Percentiles rank a stretch among this genome's conserved stretches.
Conservation (phyloP, 768 basidiomycete genomes). For the Lentinula raphanica region DNA sequence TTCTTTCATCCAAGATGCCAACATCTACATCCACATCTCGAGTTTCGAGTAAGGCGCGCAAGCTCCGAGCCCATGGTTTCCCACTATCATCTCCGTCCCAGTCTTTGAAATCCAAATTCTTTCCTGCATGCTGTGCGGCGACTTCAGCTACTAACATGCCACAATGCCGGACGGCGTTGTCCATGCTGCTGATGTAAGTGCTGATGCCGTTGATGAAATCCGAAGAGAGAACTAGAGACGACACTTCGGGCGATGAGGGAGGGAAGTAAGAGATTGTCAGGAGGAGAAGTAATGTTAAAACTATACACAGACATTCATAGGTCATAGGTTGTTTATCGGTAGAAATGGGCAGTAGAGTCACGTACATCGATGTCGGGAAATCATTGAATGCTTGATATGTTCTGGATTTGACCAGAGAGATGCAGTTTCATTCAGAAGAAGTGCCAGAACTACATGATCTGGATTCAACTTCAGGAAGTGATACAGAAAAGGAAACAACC, state of each 20-base stretch:
- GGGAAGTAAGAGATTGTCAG: conserved; percentile 59
- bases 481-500: conserved; percentile 14
- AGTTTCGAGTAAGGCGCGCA: conserved; percentile 48
- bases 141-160: conserved; percentile 93
- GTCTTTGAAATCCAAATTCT: conserved; percentile 69
- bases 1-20: conserved; percentile 14
- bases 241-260: conserved; percentile 37
- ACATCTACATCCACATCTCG: conserved; percentile 49
- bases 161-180: conserved; percentile 70
- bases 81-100: conserved; percentile 79
- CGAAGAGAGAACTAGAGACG: conserved; percentile 46
- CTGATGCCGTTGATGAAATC: conserved; percentile 66
- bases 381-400: conserved; percentile 74
- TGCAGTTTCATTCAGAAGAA: conserved; percentile 44
- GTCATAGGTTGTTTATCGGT: background rate
- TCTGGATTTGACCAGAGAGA: conserved; percentile 72
- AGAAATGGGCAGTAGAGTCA: conserved; percentile 9
- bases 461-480: conserved; percentile 1
- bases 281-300: conserved; percentile 68
- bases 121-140: conserved; percentile 55
- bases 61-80: conserved; percentile 54
- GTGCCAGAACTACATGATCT: conserved; percentile 35
- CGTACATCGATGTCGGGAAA: conserved; percentile 74
- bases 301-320: conserved; percentile 32
- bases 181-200: conserved; percentile 73